A percentile compares a stretch with the other conserved stretches of the same genome.
Evolutionary conservation across 1,284 basidiomycete genomes (phyloP).

Genomic region (Tetrapyrgos nigripes): DNA sequence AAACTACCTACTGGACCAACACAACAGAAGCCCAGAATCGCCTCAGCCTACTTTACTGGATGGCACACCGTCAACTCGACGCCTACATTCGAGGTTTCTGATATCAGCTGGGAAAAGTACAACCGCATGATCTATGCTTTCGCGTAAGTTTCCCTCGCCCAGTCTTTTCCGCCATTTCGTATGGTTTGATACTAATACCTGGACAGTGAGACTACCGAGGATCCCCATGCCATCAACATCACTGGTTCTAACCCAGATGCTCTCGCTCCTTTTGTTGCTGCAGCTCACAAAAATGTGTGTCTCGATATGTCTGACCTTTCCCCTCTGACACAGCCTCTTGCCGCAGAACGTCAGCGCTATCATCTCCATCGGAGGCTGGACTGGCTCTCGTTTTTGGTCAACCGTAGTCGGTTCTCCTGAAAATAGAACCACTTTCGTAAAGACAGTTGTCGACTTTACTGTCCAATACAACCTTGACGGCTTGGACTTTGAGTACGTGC

Average conservation of each 20-base stretch:
- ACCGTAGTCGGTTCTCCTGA: slow-evolving; percentile 64
- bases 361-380: slow-evolving; percentile 90
- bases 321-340: slow-evolving; percentile 10
- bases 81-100: no score
- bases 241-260: slow-evolving; percentile 46
- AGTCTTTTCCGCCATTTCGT: background rate
- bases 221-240: slow-evolving; percentile 48
- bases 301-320: background rate
- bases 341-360: slow-evolving; percentile 74
- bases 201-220: slow-evolving; percentile 54
- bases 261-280: slow-evolving; percentile 57
- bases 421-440: slow-evolving; percentile 73
- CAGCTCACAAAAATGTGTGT: slow-evolving; percentile 61
- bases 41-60: slow-evolving; percentile 65
- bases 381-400: slow-evolving; percentile 81
- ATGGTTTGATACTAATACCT: slow-evolving; percentile 3
- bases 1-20: no score
- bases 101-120: slow-evolving; percentile 67
- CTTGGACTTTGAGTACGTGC: slow-evolving; percentile 83
- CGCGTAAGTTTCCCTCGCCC: slow-evolving; percentile 50
- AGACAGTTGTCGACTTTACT: slow-evolving; percentile 67
- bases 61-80: slow-evolving; percentile 60
- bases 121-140: slow-evolving; percentile 71
- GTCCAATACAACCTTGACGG: slow-evolving; percentile 76
- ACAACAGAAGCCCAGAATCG: background rate